A percentile compares a stretch with the other conserved stretches of the same genome.
Conservation (phyloP, 257 asterid species). For the Eucommia ulmoides region DNA sequence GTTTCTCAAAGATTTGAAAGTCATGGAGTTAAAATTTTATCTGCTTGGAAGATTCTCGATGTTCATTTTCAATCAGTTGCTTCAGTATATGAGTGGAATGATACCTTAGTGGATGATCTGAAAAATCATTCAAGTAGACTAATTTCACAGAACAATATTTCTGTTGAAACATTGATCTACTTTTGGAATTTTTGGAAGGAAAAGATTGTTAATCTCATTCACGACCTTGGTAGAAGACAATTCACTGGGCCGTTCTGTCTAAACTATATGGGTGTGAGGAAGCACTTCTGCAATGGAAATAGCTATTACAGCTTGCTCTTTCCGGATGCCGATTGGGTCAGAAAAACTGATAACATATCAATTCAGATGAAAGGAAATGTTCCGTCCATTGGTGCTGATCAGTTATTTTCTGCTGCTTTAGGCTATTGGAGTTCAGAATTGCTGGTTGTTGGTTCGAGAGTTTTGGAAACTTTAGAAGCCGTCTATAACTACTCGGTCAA, state of each 20-base stretch:
- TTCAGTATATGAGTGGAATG: conserved; percentile 23
- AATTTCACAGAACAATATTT: conserved; percentile 19
- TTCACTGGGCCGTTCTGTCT: conserved; percentile 19
- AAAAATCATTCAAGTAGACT: conserved; percentile 12
- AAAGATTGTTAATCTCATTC: conserved; percentile 7
- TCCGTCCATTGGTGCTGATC: conserved; percentile 18
- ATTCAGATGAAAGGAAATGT: conserved; percentile 9
- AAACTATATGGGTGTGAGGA: conserved; percentile 39
- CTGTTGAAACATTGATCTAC: conserved; percentile 25
- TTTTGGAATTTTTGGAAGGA: conserved; percentile 37
- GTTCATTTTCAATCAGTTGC: conserved; percentile 20
- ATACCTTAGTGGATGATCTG: conserved; percentile 9
- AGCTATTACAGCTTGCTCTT: conserved; percentile 21
- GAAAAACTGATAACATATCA: conserved; percentile 15
- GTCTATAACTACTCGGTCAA: conserved; percentile 7
- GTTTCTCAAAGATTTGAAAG: conserved; percentile 11
- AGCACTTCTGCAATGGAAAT: conserved; percentile 8
- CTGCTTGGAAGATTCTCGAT: conserved; percentile 28
- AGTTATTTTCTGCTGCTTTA: conserved; percentile 30
- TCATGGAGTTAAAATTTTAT: conserved; percentile 21
- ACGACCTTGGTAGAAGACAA: conserved; percentile 1
- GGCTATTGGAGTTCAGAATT: conserved; percentile 30
- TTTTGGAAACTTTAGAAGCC: conserved; percentile 25
- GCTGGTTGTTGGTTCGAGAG: conserved; percentile 24
- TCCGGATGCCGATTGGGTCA: conserved; percentile 42